Conservation (phyloP, 768 basidiomycete genomes). For the Lactarius pseudohatsudake region DNA sequence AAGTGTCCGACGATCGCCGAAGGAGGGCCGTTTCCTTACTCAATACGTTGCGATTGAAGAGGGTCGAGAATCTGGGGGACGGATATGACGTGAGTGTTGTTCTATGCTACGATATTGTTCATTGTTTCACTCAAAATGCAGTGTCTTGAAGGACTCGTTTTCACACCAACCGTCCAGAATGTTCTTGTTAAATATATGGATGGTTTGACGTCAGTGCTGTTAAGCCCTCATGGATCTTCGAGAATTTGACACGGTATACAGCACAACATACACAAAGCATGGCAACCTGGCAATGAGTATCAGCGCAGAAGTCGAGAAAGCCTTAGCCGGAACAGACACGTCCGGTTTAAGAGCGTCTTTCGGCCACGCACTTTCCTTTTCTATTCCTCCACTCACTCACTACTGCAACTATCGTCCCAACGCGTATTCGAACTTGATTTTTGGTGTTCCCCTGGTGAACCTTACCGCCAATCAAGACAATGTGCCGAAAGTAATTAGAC, state of each 20-base stretch:
- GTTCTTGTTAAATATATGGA: neutral
- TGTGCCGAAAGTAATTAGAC: neutral
- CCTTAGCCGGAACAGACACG: neutral
- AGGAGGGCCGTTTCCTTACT: too few relatives aligned
- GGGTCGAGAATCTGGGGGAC: too few relatives aligned
- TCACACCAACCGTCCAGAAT: neutral
- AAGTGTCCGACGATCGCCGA: too few relatives aligned
- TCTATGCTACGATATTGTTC: neutral
- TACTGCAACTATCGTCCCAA: neutral
- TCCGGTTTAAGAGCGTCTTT: neutral
- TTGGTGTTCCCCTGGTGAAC: neutral
- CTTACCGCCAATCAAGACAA: neutral
- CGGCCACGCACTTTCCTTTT: neutral
- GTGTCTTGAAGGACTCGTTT: neutral
- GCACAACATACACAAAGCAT: neutral
- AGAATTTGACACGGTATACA: neutral
- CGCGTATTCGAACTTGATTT: neutral
- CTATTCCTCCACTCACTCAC: neutral
- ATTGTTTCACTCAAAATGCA: neutral
- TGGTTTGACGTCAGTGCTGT: neutral
- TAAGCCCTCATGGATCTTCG: neutral
- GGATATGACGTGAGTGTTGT: too few relatives aligned
- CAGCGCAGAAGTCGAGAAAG: neutral
- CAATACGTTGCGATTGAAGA: too few relatives aligned
- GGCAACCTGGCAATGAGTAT: neutral